Evolutionary conservation across 1,284 basidiomycete species (phyloP).

Genomic region (Malassezia psittaci): DNA sequence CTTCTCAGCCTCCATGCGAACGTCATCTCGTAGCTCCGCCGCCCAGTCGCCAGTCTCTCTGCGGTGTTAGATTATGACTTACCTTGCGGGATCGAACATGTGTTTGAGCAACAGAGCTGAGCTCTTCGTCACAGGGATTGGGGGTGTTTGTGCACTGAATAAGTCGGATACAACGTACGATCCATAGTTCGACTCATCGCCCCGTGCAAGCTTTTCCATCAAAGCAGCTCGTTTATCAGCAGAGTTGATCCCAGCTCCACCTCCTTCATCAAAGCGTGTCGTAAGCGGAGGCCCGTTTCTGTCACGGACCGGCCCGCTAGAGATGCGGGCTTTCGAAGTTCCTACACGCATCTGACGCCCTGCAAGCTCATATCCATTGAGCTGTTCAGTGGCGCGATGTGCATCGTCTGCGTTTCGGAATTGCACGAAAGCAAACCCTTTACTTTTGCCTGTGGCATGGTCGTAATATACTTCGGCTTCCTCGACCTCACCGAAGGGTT

Average conservation of each 20-base stretch:
- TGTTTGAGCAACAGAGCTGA: conserved; percentile 62
- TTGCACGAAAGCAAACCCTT: conserved; percentile 97
- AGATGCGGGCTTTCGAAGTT: conserved; percentile 16
- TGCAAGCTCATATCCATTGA: conserved; percentile 95
- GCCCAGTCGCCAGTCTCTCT: conserved; percentile 94
- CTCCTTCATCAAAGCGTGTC: conserved; percentile 40
- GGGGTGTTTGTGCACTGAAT: conserved; percentile 49
- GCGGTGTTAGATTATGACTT: conserved; percentile 1
- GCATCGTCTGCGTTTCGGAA: conserved; percentile 77
- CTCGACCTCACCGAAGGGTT: conserved; percentile 92
- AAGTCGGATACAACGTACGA: background rate
- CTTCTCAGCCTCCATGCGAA: conserved; percentile 79
- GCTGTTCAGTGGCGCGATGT: conserved; percentile 88
- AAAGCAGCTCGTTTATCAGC: conserved; percentile 29
- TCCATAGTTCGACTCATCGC: conserved; percentile 13
- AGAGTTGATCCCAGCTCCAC: conserved; percentile 37
- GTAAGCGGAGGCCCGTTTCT: conserved; percentile 20
- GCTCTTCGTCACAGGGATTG: conserved; percentile 63
- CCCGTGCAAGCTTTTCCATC: conserved; percentile 45
- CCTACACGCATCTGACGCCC: conserved; percentile 59
- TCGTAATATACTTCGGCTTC: conserved; percentile 96
- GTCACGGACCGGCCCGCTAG: background rate
- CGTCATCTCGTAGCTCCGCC: conserved; percentile 85
- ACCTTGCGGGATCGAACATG: conserved; percentile 90
- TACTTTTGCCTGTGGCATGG: conserved; percentile 77